These are phyloP conservation scores for Astrocystis sublimbata DNA, from an alignment of 495 filamentous ascomycete species.

Conservation along the genomic window DNA sequence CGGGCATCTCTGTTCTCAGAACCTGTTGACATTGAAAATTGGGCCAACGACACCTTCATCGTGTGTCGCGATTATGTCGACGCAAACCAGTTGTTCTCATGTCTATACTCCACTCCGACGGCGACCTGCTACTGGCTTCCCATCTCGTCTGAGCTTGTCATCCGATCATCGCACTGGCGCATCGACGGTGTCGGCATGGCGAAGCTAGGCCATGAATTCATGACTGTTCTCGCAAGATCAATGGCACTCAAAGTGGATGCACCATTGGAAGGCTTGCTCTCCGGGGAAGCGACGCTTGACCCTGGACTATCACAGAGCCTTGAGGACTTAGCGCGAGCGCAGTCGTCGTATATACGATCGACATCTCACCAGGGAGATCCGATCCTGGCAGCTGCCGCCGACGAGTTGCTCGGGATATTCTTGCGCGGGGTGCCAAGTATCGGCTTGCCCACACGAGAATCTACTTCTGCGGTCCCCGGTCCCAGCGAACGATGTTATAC, in stretches of 20 bases:
- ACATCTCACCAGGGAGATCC: neutral
- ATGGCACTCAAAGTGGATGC: neutral
- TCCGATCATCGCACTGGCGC: constrained; percentile 31
- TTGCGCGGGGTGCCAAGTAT: constrained; percentile 12
- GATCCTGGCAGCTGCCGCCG: neutral
- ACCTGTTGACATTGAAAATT: neutral
- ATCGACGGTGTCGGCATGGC: constrained; percentile 29
- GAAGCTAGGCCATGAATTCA: constrained; percentile 23
- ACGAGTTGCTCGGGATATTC: constrained; percentile 6
- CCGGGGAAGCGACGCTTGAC: neutral
- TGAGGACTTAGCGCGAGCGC: constrained; percentile 2
- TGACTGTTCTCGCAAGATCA: constrained; percentile 11
- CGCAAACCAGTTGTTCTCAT: too few species aligned
- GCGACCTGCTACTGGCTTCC: constrained; percentile 30
- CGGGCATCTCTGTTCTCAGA: neutral
- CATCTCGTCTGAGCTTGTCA: constrained; percentile 15
- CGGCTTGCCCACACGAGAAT: constrained; percentile 7
- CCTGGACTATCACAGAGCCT: neutral
- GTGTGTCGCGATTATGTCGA: neutral
- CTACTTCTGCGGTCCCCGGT: neutral
- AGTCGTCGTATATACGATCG: too few species aligned
- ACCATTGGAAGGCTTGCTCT: neutral
- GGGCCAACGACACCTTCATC: neutral
- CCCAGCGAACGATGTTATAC: neutral
- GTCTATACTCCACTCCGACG: too few species aligned